These are phyloP conservation scores for Solanum hybrid DNA, from an alignment of 305 asterid genomes.

Conservation along the genomic window DNA sequence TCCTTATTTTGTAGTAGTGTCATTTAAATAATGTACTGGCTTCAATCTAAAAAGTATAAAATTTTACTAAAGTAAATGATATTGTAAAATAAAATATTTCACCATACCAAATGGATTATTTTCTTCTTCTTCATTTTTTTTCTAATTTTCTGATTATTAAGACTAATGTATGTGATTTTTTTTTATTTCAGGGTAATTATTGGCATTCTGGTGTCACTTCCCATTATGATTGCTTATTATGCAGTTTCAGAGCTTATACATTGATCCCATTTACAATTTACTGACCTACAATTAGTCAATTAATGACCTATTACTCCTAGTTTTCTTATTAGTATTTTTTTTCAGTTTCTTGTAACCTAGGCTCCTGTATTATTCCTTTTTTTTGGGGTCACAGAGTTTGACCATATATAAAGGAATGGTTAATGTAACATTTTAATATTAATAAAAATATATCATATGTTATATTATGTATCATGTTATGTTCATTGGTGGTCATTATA, in stretches of 20 bases:
- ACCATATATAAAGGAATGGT: neutral
- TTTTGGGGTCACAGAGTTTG: neutral
- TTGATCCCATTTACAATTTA: constrained; percentile 1
- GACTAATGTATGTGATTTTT: neutral
- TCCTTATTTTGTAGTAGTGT: too few relatives aligned
- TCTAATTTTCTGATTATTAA: too few relatives aligned
- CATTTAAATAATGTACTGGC: neutral
- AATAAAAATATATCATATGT: too few relatives aligned
- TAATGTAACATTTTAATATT: neutral
- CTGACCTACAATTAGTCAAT: neutral
- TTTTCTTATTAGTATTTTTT: neutral
- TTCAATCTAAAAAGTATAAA: neutral
- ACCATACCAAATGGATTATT: neutral
- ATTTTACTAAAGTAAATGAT: neutral
- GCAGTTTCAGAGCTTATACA: constrained; percentile 23
- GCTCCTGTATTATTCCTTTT: neutral
- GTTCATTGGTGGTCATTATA: neutral
- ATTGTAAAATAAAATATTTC: neutral
- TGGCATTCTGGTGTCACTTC: constrained; percentile 53
- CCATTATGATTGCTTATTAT: constrained; percentile 46
- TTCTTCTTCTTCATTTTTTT: neutral
- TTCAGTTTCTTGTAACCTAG: neutral
- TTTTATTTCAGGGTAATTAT: constrained; percentile 50
- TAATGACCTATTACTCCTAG: neutral
- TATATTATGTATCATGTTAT: too few relatives aligned